A percentile compares a stretch with the other conserved stretches of the same genome.
These are phyloP conservation scores for Aspergillus brasiliensis DNA, from an alignment of 2,329 filamentous ascomycete species.

Conservation along the genomic window DNA sequence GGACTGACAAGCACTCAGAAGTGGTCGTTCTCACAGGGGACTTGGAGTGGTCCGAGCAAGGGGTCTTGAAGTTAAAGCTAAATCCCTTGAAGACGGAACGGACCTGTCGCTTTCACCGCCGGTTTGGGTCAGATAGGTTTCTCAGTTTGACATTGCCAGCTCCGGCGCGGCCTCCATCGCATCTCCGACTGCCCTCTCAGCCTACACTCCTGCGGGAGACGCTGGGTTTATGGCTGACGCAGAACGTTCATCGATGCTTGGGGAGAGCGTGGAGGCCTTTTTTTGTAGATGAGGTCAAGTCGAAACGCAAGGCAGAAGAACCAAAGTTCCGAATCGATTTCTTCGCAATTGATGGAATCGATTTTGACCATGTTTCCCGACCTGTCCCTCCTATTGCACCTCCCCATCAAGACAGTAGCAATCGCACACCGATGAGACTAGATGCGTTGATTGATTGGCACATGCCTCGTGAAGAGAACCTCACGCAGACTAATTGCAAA, in stretches of 20 bases:
- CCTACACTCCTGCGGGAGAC: slow-evolving; percentile 35
- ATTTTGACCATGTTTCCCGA: slow-evolving; percentile 31
- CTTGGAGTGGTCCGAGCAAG: slow-evolving; percentile 41
- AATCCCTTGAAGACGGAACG: slow-evolving; percentile 46
- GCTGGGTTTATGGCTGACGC: slow-evolving; percentile 44
- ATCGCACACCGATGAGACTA: slow-evolving; percentile 41
- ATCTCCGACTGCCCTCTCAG: slow-evolving; percentile 26
- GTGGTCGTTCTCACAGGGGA: slow-evolving; percentile 44
- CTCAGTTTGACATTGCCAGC: slow-evolving; percentile 43
- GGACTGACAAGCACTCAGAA: slow-evolving; percentile 37
- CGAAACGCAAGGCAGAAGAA: slow-evolving; percentile 32
- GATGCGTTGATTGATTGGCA: slow-evolving; percentile 50
- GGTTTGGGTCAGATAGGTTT: slow-evolving; percentile 52
- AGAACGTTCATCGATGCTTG: slow-evolving; percentile 41
- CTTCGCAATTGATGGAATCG: slow-evolving; percentile 49
- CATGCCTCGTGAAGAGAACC: slow-evolving; percentile 41
- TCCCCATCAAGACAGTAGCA: slow-evolving; percentile 26
- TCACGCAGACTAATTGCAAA: slow-evolving; percentile 44
- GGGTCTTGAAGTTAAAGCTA: slow-evolving; percentile 43
- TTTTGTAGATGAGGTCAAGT: slow-evolving; percentile 45
- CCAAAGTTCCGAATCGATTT: slow-evolving; percentile 39
- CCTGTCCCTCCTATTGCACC: slow-evolving; percentile 22
- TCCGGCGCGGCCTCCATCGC: slow-evolving; percentile 29
- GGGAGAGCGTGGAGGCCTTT: slow-evolving; percentile 50
- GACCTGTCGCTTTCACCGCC: slow-evolving; percentile 49